A percentile compares a stretch with the other conserved stretches of the same genome.
These are phyloP conservation scores for Nakaseomyces uthaithaninus DNA, from an alignment of 1,139 yeast species.

Conservation along the genomic window DNA sequence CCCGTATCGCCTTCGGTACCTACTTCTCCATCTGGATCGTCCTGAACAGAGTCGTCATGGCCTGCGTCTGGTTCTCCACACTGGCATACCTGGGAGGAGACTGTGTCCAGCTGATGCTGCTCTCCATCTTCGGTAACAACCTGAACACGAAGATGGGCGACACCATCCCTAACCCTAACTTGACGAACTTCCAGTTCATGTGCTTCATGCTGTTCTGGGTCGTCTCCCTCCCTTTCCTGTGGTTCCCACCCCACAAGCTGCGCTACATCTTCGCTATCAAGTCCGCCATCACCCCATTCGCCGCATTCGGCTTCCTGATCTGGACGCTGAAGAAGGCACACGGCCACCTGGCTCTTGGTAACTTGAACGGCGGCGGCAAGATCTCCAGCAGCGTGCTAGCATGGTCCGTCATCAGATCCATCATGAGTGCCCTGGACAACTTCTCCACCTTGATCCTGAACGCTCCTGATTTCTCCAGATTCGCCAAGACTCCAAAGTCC, in stretches of 20 bases:
- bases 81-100: conserved; percentile 79
- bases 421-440: conserved; percentile 74
- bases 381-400: conserved; percentile 42
- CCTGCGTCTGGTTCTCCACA: conserved; percentile 77
- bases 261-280: conserved; percentile 74
- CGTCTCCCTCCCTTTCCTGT: conserved; percentile 63
- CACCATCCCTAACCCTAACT: conserved; percentile 39
- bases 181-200: conserved; percentile 61
- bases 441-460: conserved; percentile 80
- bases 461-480: conserved; percentile 88
- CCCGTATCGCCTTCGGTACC: conserved; percentile 66
- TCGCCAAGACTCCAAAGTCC: conserved; percentile 50
- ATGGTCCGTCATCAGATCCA: conserved; percentile 73
- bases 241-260: conserved; percentile 73
- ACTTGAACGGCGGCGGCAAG: conserved; percentile 34
- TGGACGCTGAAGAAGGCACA: conserved; percentile 58
- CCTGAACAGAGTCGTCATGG: conserved; percentile 71
- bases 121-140: conserved; percentile 58
- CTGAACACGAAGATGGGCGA: conserved; percentile 42
- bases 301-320: conserved; percentile 66
- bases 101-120: conserved; percentile 64
- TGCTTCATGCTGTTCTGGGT: conserved; percentile 74
- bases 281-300: conserved; percentile 66
- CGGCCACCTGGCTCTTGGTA: conserved; percentile 25
- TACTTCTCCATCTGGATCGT: conserved; percentile 77